A percentile compares a stretch with the other conserved stretches of the same genome.
These are phyloP conservation scores for Lentinula aciculospora DNA, from an alignment of 768 basidiomycete species.

Conservation along the genomic window DNA sequence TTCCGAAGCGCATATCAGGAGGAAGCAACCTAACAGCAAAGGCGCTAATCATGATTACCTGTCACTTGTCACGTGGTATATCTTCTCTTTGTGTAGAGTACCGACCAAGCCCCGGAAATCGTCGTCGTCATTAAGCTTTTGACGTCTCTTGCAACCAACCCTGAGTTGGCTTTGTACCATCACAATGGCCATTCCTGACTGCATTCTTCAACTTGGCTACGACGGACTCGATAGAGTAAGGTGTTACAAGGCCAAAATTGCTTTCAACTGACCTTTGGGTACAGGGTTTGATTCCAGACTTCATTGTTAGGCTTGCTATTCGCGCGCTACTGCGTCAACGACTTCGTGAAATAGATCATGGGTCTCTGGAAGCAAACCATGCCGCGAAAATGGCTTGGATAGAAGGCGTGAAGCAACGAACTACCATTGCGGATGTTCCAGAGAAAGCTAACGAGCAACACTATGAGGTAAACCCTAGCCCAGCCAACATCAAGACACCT, in stretches of 20 bases:
- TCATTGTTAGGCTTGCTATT: constrained; percentile 41
- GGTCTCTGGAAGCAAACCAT: constrained; percentile 55
- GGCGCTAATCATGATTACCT: background rate
- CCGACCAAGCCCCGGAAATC: too few relatives aligned
- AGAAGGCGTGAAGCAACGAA: constrained; percentile 41
- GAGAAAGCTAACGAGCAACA: constrained; percentile 73
- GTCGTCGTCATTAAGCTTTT: too few relatives aligned
- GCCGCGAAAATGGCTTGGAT: constrained; percentile 66
- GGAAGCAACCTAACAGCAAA: background rate
- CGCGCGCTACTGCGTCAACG: constrained; percentile 45
- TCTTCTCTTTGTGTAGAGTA: too few relatives aligned
- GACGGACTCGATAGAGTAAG: constrained; percentile 25
- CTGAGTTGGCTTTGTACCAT: background rate
- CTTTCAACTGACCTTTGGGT: background rate
- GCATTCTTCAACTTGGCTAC: constrained; percentile 31
- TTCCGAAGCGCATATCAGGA: background rate
- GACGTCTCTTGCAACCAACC: background rate
- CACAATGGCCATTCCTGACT: constrained; percentile 11
- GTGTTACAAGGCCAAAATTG: background rate
- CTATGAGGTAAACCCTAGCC: constrained; percentile 51
- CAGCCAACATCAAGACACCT: background rate
- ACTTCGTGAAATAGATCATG: constrained; percentile 55
- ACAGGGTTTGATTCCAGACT: constrained; percentile 60
- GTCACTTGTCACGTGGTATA: too few relatives aligned
- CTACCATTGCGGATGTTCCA: constrained; percentile 53